Conservation (phyloP, 1,139 yeast genomes). For the Pichia sp. region DNA sequence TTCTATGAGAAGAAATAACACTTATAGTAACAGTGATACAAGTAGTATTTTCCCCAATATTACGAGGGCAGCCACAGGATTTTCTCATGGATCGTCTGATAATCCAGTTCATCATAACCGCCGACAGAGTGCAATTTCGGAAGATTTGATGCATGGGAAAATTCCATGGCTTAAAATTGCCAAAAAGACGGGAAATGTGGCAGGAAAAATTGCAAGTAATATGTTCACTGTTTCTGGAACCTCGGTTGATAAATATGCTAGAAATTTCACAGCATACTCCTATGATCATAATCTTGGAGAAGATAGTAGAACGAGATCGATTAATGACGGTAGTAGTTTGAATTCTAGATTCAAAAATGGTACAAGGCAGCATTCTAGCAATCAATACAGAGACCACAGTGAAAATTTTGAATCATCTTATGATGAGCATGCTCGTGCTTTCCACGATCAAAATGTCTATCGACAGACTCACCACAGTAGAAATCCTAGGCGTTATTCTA, state of each 20-base stretch:
- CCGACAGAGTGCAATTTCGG: slow-evolving; percentile 8
- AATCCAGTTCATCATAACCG: background rate
- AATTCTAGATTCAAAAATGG: no score
- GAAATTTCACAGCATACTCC: background rate
- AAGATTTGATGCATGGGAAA: slow-evolving; percentile 7
- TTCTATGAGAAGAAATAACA: slow-evolving; percentile 27
- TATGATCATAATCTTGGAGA: background rate
- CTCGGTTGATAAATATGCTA: slow-evolving; percentile 3
- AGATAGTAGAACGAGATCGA: background rate
- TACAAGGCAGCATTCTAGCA: no score
- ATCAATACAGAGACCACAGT: no score
- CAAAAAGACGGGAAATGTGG: slow-evolving; percentile 1
- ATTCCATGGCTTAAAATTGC: slow-evolving; percentile 8
- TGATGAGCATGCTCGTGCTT: no score
- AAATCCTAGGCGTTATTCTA: no score
- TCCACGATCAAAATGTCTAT: no score
- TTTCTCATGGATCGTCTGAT: background rate
- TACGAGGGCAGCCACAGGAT: slow-evolving; percentile 7
- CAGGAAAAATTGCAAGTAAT: slow-evolving; percentile 7
- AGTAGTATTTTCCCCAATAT: slow-evolving; percentile 5
- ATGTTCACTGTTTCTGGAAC: slow-evolving; percentile 10
- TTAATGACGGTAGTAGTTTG: no score
- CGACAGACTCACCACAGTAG: no score
- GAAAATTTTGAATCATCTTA: no score
- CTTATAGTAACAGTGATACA: background rate